These are phyloP conservation scores for Aspergillus piperis DNA, from an alignment of 2,329 filamentous ascomycete species.

Conservation along the genomic window DNA sequence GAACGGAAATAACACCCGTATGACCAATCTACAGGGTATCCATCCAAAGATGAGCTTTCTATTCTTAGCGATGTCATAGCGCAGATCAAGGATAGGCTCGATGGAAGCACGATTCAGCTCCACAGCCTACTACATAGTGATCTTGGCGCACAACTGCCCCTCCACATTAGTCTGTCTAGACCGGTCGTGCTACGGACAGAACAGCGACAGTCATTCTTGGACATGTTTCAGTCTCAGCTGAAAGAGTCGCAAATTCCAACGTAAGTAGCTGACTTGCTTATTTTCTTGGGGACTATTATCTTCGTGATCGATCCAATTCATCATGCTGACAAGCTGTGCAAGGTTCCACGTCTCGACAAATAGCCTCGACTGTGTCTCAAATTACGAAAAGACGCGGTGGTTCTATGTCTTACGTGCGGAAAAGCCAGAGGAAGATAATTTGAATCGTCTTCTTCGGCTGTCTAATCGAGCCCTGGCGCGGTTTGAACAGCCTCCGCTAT, in stretches of 20 bases:
- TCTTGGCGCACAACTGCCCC: constrained; percentile 72
- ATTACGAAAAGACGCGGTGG: constrained; percentile 69
- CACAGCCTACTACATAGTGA: constrained; percentile 74
- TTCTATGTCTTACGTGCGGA: constrained; percentile 76
- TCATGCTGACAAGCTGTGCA: constrained; percentile 25
- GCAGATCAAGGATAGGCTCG: constrained; percentile 41
- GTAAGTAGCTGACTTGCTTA: constrained; percentile 38
- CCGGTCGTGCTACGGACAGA: constrained; percentile 73
- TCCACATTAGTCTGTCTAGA: constrained; percentile 89
- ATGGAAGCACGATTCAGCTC: constrained; percentile 47
- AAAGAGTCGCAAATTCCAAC: constrained; percentile 43
- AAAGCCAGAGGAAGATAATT: constrained; percentile 51
- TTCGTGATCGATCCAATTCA: background rate
- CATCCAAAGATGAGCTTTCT: constrained; percentile 37
- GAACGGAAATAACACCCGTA: constrained; percentile 17
- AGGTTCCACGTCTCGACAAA: constrained; percentile 53
- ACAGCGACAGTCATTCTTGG: constrained; percentile 69
- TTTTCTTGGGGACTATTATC: background rate
- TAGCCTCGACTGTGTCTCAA: constrained; percentile 64
- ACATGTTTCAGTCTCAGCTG: constrained; percentile 53
- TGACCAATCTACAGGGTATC: constrained; percentile 38
- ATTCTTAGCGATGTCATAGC: constrained; percentile 34
- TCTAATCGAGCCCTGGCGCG: constrained; percentile 65
- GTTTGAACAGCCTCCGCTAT: constrained; percentile 71
- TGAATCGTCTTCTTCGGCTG: constrained; percentile 63